A percentile compares a stretch with the other conserved stretches of the same genome.
Evolutionary conservation across 192 early-diverging fungal species (phyloP).

Genomic region (Thamnidium elegans): DNA sequence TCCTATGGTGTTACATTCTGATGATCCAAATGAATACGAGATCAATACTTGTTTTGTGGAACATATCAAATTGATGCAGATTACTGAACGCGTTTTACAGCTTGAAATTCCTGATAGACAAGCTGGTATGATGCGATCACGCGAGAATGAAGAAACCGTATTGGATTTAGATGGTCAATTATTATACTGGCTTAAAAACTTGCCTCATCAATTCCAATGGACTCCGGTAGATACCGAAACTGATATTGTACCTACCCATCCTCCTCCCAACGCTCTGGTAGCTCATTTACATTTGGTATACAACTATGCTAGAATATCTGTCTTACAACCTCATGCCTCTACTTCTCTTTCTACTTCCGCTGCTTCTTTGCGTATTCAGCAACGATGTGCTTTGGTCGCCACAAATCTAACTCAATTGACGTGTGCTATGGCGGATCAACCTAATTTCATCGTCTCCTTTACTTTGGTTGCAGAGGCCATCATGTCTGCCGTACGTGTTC

Average conservation of each 20-base stretch:
- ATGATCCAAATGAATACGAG: conserved; percentile 28
- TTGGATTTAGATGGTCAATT: conserved; percentile 20
- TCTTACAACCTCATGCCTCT: conserved; percentile 18
- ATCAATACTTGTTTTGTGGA: conserved; percentile 19
- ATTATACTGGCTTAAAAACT: conserved; percentile 17
- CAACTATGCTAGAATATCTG: conserved; percentile 15
- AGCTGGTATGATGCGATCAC: background rate
- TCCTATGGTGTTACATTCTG: conserved; percentile 21
- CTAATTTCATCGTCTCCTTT: conserved; percentile 15
- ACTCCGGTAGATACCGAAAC: conserved; percentile 16
- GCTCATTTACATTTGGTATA: conserved; percentile 35
- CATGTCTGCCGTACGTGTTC: conserved; percentile 9
- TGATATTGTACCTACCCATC: conserved; percentile 17
- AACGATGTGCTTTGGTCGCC: conserved; percentile 17
- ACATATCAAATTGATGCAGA: conserved; percentile 27
- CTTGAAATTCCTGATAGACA: conserved; percentile 18
- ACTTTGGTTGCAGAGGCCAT: conserved; percentile 1
- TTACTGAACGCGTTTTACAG: conserved; percentile 16
- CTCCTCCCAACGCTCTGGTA: conserved; percentile 21
- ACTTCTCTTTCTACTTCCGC: background rate
- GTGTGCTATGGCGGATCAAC: conserved; percentile 17
- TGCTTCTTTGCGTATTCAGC: conserved; percentile 7
- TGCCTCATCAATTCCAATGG: conserved; percentile 22
- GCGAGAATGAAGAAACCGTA: conserved; percentile 8
- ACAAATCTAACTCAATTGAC: conserved; percentile 32